Percentiles rank a stretch among this genome's conserved stretches.
These are phyloP conservation scores for Pseudogymnoascus sp. DNA, from an alignment of 2,329 filamentous ascomycete species.

Conservation along the genomic window DNA sequence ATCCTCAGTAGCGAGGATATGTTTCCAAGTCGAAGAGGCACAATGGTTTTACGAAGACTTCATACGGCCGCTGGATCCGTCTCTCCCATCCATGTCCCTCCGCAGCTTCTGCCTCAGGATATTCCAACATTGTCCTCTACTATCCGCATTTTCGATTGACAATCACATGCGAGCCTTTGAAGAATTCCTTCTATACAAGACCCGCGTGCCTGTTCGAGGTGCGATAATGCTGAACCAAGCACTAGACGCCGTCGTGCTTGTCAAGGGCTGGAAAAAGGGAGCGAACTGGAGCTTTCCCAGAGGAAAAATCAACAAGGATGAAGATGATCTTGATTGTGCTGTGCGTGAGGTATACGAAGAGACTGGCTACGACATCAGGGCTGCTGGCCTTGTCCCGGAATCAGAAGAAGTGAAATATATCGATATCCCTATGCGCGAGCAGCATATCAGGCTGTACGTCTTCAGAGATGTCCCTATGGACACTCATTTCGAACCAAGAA, in stretches of 20 bases:
- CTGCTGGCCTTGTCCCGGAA: slow-evolving; percentile 66
- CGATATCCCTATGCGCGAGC: slow-evolving; percentile 81
- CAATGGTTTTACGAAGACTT: slow-evolving; percentile 99
- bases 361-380: slow-evolving; percentile 76
- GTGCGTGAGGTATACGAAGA: slow-evolving; percentile 93
- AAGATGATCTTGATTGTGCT: slow-evolving; percentile 88
- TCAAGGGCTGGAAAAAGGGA: slow-evolving; percentile 96
- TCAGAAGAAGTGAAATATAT: slow-evolving; percentile 72
- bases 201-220: slow-evolving; percentile 83
- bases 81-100: slow-evolving; percentile 76
- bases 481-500: slow-evolving; percentile 79
- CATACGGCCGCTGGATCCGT: slow-evolving; percentile 79
- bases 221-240: slow-evolving; percentile 85
- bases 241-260: slow-evolving; percentile 91
- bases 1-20: slow-evolving; percentile 83
- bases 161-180: slow-evolving; percentile 79
- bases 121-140: slow-evolving; percentile 87
- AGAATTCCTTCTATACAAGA: slow-evolving; percentile 91
- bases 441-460: slow-evolving; percentile 87
- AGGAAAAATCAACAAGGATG: slow-evolving; percentile 97
- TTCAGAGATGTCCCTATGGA: slow-evolving; percentile 84
- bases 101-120: slow-evolving; percentile 82
- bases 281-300: slow-evolving; percentile 94
- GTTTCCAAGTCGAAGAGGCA: slow-evolving; percentile 97
- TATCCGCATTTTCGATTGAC: slow-evolving; percentile 70